Evolutionary conservation across 495 filamentous ascomycete species (phyloP).

Genomic region (Pseudoneurospora amorphoporcata): DNA sequence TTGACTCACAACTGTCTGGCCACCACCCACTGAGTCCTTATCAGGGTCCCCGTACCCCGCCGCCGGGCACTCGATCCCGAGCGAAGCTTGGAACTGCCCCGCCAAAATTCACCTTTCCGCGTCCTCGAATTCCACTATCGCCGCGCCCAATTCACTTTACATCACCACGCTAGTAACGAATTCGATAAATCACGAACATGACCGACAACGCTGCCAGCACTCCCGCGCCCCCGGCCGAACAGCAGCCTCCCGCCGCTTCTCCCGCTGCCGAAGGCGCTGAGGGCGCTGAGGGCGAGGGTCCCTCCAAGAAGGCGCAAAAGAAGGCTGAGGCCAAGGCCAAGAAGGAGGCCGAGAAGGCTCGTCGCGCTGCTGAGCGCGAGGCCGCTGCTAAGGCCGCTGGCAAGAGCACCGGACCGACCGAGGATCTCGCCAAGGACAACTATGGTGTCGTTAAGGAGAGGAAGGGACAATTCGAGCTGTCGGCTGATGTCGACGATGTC

Average conservation of each 20-base stretch:
- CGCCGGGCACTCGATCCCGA: neutral
- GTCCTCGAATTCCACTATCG: neutral
- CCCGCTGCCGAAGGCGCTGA: conserved; percentile 13
- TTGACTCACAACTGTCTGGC: neutral
- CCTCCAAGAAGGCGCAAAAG: conserved; percentile 47
- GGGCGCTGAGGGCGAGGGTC: conserved; percentile 13
- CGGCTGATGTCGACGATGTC: conserved; percentile 28
- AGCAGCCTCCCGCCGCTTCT: conserved; percentile 10
- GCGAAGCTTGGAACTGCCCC: neutral
- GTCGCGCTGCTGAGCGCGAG: conserved; percentile 39
- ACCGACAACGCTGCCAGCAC: neutral
- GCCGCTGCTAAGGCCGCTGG: conserved; percentile 34
- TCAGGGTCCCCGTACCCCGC: neutral
- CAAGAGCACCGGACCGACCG: conserved; percentile 24
- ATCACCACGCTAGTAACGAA: neutral
- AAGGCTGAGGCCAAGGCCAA: conserved; percentile 46
- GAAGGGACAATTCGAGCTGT: conserved; percentile 8
- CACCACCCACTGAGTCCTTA: neutral
- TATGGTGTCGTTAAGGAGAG: conserved; percentile 38
- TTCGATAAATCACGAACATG: neutral
- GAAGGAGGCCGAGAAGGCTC: conserved; percentile 43
- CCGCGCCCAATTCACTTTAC: neutral
- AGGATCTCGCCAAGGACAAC: conserved; percentile 61
- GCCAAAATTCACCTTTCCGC: neutral
- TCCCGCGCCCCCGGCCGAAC: neutral